phyloP scores from a whole-genome alignment of 2,329 filamentous ascomycete species.

The Colletotrichum ledebouriae region DNA sequence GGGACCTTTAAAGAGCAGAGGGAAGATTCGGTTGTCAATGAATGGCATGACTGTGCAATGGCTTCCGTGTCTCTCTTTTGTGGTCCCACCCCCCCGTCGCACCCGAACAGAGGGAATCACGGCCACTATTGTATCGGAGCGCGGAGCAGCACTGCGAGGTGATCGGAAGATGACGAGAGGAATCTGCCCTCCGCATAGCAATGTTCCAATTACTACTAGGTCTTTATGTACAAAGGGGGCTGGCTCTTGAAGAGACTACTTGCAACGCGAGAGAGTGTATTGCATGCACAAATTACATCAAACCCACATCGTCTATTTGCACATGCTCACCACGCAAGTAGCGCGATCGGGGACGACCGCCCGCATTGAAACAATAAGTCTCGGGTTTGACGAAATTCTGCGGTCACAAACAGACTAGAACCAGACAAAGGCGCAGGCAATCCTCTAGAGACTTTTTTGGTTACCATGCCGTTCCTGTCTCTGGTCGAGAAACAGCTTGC shows the following conservation, averaged over 20 bases:
- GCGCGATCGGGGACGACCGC: not conserved
- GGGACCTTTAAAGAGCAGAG: slow-evolving; percentile 14
- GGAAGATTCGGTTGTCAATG: slow-evolving; percentile 13
- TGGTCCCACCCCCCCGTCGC: not conserved
- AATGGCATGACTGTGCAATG: slow-evolving; percentile 32
- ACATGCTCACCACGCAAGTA: slow-evolving; percentile 4
- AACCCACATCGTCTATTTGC: slow-evolving; percentile 17
- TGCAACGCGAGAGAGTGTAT: not conserved
- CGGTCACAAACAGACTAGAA: not conserved
- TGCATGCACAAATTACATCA: not conserved
- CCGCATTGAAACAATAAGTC: slow-evolving; percentile 32
- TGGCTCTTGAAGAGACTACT: no score
- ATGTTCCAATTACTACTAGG: slow-evolving; percentile 9
- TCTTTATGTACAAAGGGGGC: slow-evolving; percentile 9
- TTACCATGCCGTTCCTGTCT: slow-evolving; percentile 9
- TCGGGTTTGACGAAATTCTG: slow-evolving; percentile 7
- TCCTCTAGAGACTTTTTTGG: not conserved
- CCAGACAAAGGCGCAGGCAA: not conserved
- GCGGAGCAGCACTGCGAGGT: not conserved
- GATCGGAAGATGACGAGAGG: slow-evolving; percentile 20
- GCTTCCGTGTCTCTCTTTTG: not conserved
- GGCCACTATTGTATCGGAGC: slow-evolving; percentile 10
- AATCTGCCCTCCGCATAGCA: slow-evolving; percentile 28
- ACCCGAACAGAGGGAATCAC: slow-evolving; percentile 24
- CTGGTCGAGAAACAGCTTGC: slow-evolving; percentile 14